Evolutionary conservation across 176 grass and related monocot genomes (phyloP).

Genomic region (Eleusine coracana): DNA sequence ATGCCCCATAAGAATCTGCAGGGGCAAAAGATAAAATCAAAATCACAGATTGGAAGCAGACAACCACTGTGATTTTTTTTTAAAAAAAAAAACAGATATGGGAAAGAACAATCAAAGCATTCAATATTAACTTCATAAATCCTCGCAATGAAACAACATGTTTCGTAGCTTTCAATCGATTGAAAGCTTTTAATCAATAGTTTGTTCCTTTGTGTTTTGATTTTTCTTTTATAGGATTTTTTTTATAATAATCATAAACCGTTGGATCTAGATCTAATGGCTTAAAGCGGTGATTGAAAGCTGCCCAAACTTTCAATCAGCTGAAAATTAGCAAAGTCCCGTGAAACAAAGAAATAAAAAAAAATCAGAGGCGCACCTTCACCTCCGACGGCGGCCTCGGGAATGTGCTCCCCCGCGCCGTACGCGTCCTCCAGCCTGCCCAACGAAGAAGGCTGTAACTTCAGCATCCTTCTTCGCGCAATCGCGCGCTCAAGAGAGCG

Average conservation of each 20-base stretch:
- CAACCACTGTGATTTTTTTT: neutral
- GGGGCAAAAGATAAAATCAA: neutral
- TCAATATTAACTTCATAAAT: conserved; percentile 5
- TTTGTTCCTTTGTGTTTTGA: too few relatives aligned
- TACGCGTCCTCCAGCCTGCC: conserved; percentile 69
- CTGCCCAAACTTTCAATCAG: too few relatives aligned
- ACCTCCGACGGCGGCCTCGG: conserved; percentile 43
- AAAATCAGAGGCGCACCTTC: conserved; percentile 46
- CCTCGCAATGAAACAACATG: neutral
- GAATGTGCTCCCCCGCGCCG: conserved; percentile 30
- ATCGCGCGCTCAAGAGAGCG: neutral
- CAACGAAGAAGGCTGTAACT: neutral
- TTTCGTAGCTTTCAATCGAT: too few relatives aligned
- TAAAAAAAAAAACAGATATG: neutral
- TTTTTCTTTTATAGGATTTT: too few relatives aligned
- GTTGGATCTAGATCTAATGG: too few relatives aligned
- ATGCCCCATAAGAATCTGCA: conserved; percentile 80
- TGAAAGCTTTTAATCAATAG: too few relatives aligned
- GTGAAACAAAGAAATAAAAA: neutral
- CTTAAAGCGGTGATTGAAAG: too few relatives aligned
- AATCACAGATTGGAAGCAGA: neutral
- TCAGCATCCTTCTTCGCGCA: conserved; percentile 5
- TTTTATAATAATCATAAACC: too few relatives aligned
- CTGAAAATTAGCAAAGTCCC: too few relatives aligned
- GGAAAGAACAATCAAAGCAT: neutral